These are phyloP conservation scores for Ichthyophthirius multifiliis DNA, from an alignment of 169 alveolate genomes.

Conservation along the genomic window DNA sequence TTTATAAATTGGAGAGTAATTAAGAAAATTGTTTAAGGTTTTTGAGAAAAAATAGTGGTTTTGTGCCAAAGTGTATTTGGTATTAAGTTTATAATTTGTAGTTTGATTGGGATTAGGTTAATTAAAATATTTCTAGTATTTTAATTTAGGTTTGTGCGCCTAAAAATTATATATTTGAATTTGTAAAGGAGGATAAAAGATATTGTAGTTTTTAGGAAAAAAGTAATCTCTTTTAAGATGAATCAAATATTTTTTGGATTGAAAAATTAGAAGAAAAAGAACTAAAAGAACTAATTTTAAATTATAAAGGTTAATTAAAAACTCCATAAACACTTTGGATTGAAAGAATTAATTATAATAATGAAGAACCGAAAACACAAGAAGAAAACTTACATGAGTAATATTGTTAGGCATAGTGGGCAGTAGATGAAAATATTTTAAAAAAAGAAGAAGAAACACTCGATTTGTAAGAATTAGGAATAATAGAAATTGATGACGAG, in stretches of 20 bases:
- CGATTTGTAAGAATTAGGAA: conserved; percentile 42
- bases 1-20: conserved; percentile 35
- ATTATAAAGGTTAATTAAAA: background rate
- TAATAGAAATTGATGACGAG: conserved; percentile 42
- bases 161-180: background rate
- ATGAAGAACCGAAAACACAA: background rate
- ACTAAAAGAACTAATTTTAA: background rate
- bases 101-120: conserved; percentile 7
- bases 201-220: background rate
- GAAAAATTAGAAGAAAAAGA: background rate
- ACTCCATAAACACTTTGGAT: conserved; percentile 17
- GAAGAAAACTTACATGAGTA: too few relatives aligned
- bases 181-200: too few relatives aligned
- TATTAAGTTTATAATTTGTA: background rate
- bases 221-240: background rate
- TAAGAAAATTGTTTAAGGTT: background rate
- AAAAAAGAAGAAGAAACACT: conserved; percentile 28
- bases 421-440: background rate
- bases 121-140: background rate
- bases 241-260: background rate
- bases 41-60: background rate
- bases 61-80: background rate
- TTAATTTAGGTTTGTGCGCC: background rate
- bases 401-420: too few relatives aligned
- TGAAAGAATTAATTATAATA: conserved; percentile 16